Base-by-base conservation (phyloP, 2,329 filamentous ascomycete species). In the Ceratocystis huliohia region DNA sequence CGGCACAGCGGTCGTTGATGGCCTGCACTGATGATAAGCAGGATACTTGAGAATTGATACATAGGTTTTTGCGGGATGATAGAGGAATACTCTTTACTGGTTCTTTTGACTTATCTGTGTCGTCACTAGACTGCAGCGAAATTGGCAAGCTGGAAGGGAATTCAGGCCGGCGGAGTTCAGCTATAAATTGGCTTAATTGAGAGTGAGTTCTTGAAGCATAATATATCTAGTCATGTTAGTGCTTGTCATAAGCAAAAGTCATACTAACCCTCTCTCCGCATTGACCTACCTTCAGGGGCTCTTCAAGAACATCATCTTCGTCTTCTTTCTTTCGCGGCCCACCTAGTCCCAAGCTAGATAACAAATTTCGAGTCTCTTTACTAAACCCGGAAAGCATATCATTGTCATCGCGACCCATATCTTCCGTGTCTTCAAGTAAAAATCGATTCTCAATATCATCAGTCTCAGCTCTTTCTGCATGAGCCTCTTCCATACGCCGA, bases 121-220 rank as follows among this genome's bases (percentile, higher is more conserved):
- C 69, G 10, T 68, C 20, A 15, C 53, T 61, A 15, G 63, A 66
- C 41, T 72, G 69, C 28, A 80, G 64, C 0, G 76, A 76, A 1
- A 72, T 69, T 0, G 84, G 83, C 2, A 94, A 75, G 1, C 88
- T 89, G 0, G 89, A 81, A 3, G 91, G 89, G 68, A 96, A 85
- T 0, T 78, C 77, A n/a, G 95, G 89, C 33, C 90, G 85, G 1
- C 87, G 84, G 63, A 96, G 77, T 74, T 96, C 92, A 53, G 85
- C 82, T 20, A 93, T 86, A 74, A 96, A 96, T 73, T 96, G 92
- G 0, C 88, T 88, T 15, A 96, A 77, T 72, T 96, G 92, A 2
- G 92, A 96, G 74, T 96, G 92, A 0, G 92, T 96, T 73, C 92
- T 84, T 6, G 92, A 96, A 66, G 91, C 94, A 76, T 93, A 96